phyloP scores from a whole-genome alignment of 345 rosid species.

The Eutrema heterophyllum region DNA sequence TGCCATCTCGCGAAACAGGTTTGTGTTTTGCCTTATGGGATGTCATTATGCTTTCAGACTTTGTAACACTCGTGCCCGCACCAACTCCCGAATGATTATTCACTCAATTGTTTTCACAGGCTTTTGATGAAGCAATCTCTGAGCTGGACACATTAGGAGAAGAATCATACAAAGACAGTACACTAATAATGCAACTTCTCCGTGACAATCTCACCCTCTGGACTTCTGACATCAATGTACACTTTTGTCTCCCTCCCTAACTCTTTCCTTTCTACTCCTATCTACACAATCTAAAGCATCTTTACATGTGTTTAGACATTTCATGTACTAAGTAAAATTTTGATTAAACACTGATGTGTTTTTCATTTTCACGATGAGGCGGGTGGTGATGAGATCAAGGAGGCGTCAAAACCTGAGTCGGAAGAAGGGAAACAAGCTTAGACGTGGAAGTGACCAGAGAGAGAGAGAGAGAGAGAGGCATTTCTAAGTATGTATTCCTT shows the following conservation, averaged over 20 bases:
- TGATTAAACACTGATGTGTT: neutral
- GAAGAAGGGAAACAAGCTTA: slow-evolving; percentile 40
- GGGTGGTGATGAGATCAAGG: slow-evolving; percentile 80
- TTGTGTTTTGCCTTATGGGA: neutral
- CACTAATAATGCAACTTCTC: slow-evolving; percentile 97
- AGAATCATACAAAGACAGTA: slow-evolving; percentile 98
- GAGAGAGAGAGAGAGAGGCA: neutral
- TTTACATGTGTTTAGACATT: neutral
- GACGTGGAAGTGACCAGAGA: slow-evolving; percentile 7
- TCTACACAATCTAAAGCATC: neutral
- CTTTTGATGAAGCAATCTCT: slow-evolving; percentile 96
- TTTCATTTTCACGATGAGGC: slow-evolving; percentile 58
- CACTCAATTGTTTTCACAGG: slow-evolving; percentile 37
- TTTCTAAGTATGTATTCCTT: slow-evolving; percentile 7
- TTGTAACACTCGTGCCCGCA: neutral
- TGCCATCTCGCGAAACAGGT: slow-evolving; percentile 98
- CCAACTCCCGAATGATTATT: neutral
- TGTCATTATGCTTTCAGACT: neutral
- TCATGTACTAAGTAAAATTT: neutral
- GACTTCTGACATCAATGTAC: slow-evolving; percentile 91
- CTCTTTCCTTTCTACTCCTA: neutral
- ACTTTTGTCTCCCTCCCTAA: neutral
- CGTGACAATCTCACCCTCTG: slow-evolving; percentile 95
- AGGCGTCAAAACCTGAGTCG: slow-evolving; percentile 63
- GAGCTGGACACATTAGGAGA: slow-evolving; percentile 96